Conservation (phyloP, 495 filamentous ascomycete species). For the Aspergillus campestris region DNA sequence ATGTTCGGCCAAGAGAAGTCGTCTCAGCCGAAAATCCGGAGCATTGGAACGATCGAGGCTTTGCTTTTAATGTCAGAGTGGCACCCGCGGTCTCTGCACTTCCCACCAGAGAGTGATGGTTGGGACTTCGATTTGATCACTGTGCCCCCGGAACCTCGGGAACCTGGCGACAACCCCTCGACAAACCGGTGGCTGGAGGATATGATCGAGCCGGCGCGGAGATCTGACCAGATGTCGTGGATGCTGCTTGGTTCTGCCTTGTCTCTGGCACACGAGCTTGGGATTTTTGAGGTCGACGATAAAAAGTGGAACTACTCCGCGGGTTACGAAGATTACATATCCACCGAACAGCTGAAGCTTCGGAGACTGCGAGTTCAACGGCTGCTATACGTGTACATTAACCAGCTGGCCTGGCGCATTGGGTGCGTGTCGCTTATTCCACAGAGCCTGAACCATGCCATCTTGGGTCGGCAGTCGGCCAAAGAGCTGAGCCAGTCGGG, state of each 20-base stretch:
- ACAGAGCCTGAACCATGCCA: constrained; percentile 38
- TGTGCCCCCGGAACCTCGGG: constrained; percentile 12
- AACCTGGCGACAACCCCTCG: constrained; percentile 12
- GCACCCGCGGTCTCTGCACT: constrained; percentile 47
- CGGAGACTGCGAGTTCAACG: constrained; percentile 38
- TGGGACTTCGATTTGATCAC: constrained; percentile 38
- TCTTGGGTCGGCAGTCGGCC: constrained; percentile 25
- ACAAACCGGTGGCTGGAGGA: constrained; percentile 36
- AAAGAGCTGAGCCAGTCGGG: constrained; percentile 20
- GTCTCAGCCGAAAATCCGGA: constrained; percentile 33
- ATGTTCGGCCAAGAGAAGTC: constrained; percentile 45
- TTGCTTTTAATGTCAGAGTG: constrained; percentile 48
- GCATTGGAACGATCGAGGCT: constrained; percentile 45
- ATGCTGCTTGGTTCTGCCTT: constrained; percentile 44
- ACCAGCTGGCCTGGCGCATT: constrained; percentile 45
- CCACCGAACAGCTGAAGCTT: constrained; percentile 29
- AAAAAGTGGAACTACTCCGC: constrained; percentile 10
- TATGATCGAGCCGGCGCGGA: constrained; percentile 42
- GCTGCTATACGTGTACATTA: constrained; percentile 45
- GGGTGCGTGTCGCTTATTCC: constrained; percentile 46
- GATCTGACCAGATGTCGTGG: constrained; percentile 52
- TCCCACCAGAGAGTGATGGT: constrained; percentile 43
- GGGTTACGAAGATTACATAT: constrained; percentile 21
- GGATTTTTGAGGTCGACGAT: constrained; percentile 40
- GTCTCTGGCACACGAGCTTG: constrained; percentile 44